These are phyloP conservation scores for Rhytidhysteron rufulum DNA, from an alignment of 2,329 filamentous ascomycete genomes.

Conservation along the genomic window DNA sequence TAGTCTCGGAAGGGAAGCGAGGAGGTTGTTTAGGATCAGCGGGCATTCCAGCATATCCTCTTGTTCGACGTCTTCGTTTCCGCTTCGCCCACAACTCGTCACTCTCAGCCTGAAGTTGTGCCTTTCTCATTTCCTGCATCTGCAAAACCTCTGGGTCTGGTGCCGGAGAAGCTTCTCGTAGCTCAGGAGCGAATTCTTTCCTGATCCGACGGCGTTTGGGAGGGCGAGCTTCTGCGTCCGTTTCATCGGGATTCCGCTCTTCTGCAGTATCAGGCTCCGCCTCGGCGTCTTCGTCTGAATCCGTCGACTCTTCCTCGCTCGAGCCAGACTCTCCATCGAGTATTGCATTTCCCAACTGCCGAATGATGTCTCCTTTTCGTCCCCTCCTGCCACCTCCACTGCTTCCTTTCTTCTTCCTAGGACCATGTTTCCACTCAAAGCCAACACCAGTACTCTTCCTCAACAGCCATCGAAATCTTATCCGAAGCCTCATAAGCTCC, in stretches of 20 bases:
- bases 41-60: slow-evolving; percentile 64
- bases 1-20: slow-evolving; percentile 78
- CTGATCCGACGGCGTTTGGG: too few relatives aligned
- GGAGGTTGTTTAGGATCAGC: slow-evolving; percentile 65
- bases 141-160: slow-evolving; percentile 21
- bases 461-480: slow-evolving; percentile 65
- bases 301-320: background rate
- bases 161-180: slow-evolving; percentile 2
- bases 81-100: slow-evolving; percentile 59
- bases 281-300: slow-evolving; percentile 1
- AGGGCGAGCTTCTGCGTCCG: too few relatives aligned
- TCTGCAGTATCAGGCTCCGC: background rate
- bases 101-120: slow-evolving; percentile 54
- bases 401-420: slow-evolving; percentile 5
- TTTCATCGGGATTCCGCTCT: too few relatives aligned
- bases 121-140: slow-evolving; percentile 24
- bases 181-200: too few relatives aligned
- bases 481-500: slow-evolving; percentile 66
- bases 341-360: slow-evolving; percentile 5
- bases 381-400: background rate
- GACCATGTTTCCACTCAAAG: slow-evolving; percentile 55
- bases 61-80: slow-evolving; percentile 65
- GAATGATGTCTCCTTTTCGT: background rate
- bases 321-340: background rate
- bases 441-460: slow-evolving; percentile 37